Base-by-base conservation (phyloP, 2,329 filamentous ascomycete genomes). In the Fusarium poae region DNA sequence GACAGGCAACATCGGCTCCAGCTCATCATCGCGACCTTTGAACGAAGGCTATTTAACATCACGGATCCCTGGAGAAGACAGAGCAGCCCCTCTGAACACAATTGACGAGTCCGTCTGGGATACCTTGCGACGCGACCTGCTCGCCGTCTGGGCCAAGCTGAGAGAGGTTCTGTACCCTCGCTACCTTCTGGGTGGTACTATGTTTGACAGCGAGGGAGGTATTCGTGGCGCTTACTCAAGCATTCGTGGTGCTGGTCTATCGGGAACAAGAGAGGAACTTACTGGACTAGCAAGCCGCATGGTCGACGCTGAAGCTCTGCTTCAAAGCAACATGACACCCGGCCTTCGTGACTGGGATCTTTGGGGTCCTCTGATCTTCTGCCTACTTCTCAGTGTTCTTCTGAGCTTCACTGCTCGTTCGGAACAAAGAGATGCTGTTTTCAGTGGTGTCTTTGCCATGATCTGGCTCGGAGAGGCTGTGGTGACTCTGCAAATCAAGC, bases 51-150 rank as follows among this genome's bases (percentile, higher is more conserved):
- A 95, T 79, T 87, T 97, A 72, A 97, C 94, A 27, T 96, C 93
- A 23, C 89, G 90, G 61, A 97, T 99, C 76, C 91, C 91, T 4
- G 96, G 96, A 71, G 95, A 98, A 80, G 96, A 99, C 82, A 92
- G 96, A 56, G 88, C 91, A 68, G 94, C 96, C 18, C 88, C 94
- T 10, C 89, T 91, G 71, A 97, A 97, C 82, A 99, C 96, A 45
- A 97, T 99, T 79, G 96, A 99, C 80, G 96, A 99, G 82, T 91
- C 90, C 3, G 96, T 99, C 40, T 99, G 96, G 96, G 93, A 95
- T 43, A 99, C 96, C n/a, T 84, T 99, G 64, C 93, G 92, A 53
- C 91, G 96, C 72, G 96, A 99, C 79, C 83, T 99, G 70, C 82
- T 95, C 10, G 96, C 94, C 27, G 93, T 98, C 35, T 98, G 96